Conservation (phyloP, 257 asterid species). For the Solanum appendiculatum region DNA sequence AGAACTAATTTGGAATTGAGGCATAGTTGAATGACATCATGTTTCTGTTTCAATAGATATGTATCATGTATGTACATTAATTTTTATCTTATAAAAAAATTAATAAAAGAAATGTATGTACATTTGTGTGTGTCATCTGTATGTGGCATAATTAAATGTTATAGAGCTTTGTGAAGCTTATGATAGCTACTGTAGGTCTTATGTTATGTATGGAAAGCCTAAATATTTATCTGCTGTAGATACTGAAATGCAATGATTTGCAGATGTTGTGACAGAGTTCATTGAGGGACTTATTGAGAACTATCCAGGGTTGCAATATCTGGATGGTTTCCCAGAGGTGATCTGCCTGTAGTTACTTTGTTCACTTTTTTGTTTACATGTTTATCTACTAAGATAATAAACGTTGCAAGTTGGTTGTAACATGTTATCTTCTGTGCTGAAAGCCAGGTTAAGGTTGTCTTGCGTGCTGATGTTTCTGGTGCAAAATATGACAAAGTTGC, state of each 20-base stretch:
- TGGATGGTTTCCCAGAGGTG: constrained; percentile 96
- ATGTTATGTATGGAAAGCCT: background rate
- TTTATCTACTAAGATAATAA: background rate
- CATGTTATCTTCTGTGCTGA: background rate
- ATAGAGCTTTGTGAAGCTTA: background rate
- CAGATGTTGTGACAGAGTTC: constrained; percentile 96
- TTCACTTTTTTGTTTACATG: background rate
- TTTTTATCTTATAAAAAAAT: background rate
- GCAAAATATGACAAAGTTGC: constrained; percentile 81
- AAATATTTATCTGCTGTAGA: background rate
- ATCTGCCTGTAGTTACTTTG: background rate
- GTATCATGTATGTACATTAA: background rate
- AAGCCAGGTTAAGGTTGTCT: constrained; percentile 79
- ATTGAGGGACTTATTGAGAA: constrained; percentile 94
- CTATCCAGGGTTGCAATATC: constrained; percentile 85
- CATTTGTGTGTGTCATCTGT: background rate
- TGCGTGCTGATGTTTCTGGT: constrained; percentile 82
- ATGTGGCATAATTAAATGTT: background rate
- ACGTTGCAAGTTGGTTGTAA: background rate
- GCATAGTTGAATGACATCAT: background rate
- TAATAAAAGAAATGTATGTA: background rate
- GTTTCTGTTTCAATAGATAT: background rate
- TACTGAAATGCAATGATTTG: constrained; percentile 7
- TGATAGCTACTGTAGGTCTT: background rate
- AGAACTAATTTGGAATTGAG: background rate